Conservation (phyloP, 1,139 yeast species). For the Yamadazyma atmosphaerica region DNA sequence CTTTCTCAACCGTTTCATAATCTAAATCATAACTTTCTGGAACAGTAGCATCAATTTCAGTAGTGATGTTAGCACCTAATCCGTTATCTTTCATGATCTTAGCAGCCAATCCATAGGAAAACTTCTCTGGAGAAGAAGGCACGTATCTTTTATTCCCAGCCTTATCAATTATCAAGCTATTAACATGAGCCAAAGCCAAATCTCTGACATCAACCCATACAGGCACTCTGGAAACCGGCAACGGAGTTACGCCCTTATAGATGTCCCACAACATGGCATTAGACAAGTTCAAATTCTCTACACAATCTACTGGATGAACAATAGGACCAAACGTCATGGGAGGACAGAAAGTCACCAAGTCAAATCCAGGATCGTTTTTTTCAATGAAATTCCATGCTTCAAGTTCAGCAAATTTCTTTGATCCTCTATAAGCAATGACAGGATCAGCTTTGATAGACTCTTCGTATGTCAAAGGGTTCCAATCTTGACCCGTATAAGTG, state of each 20-base stretch:
- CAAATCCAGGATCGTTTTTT: constrained; percentile 36
- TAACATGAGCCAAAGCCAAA: constrained; percentile 37
- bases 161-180: constrained; percentile 28
- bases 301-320: constrained; percentile 27
- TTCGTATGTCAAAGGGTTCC: constrained; percentile 35
- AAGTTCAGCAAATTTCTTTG: constrained; percentile 41
- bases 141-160: constrained; percentile 27
- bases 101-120: constrained; percentile 27
- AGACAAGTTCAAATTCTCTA: constrained; percentile 24
- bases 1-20: constrained; percentile 25
- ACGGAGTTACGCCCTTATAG: constrained; percentile 13
- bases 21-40: constrained; percentile 22
- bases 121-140: constrained; percentile 25
- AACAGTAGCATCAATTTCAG: constrained; percentile 7
- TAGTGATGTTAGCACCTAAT: constrained; percentile 14
- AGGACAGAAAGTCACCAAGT: constrained; percentile 48
- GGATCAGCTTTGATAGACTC: constrained; percentile 37
- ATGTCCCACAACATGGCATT: constrained; percentile 19
- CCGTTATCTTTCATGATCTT: constrained; percentile 17
- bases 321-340: constrained; percentile 52
- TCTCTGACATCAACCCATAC: constrained; percentile 41
- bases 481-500: constrained; percentile 27
- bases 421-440: constrained; percentile 39
- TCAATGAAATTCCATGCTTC: constrained; percentile 35
- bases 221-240: constrained; percentile 24